Conservation (phyloP, 495 filamentous ascomycete genomes). For the Sordaria brevicollis region DNA sequence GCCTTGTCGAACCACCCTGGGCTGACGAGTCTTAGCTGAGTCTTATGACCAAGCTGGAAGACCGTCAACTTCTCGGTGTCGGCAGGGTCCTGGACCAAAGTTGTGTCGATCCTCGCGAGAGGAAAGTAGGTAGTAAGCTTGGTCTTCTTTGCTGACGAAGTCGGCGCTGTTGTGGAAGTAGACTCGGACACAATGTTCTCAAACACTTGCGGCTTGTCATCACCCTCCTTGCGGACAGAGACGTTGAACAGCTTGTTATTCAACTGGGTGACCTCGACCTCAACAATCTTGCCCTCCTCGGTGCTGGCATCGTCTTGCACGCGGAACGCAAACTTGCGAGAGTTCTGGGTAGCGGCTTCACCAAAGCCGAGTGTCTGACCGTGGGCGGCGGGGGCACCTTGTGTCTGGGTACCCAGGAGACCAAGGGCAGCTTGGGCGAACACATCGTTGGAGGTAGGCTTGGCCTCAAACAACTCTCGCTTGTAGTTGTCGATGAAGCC, state of each 20-base stretch:
- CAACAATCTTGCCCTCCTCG: slow-evolving; percentile 34
- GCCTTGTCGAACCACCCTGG: slow-evolving; percentile 83
- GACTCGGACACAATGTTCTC: slow-evolving; percentile 33
- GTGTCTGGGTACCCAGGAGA: slow-evolving; percentile 33
- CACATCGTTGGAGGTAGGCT: slow-evolving; percentile 48
- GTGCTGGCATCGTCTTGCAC: slow-evolving; percentile 31
- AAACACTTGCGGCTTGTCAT: slow-evolving; percentile 26
- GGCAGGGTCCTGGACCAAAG: slow-evolving; percentile 54
- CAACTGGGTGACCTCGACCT: slow-evolving; percentile 57
- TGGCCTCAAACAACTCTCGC: slow-evolving; percentile 55
- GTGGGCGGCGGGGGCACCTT: slow-evolving; percentile 19
- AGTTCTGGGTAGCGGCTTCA: slow-evolving; percentile 18
- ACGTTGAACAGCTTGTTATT: slow-evolving; percentile 54
- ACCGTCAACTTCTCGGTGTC: slow-evolving; percentile 54
- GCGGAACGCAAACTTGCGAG: slow-evolving; percentile 47
- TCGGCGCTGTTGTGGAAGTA: neutral
- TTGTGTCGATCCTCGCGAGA: slow-evolving; percentile 69
- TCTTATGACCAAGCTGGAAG: slow-evolving; percentile 76
- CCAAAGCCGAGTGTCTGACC: slow-evolving; percentile 47
- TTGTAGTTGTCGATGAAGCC: slow-evolving; percentile 88
- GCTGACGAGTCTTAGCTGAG: slow-evolving; percentile 52
- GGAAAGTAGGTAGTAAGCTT: slow-evolving; percentile 55
- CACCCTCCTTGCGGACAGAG: slow-evolving; percentile 36
- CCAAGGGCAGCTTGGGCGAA: slow-evolving; percentile 79
- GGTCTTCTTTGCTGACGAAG: slow-evolving; percentile 17